Base-by-base conservation (phyloP, 2,329 filamentous ascomycete species). In the Penicillium sumatraense region DNA sequence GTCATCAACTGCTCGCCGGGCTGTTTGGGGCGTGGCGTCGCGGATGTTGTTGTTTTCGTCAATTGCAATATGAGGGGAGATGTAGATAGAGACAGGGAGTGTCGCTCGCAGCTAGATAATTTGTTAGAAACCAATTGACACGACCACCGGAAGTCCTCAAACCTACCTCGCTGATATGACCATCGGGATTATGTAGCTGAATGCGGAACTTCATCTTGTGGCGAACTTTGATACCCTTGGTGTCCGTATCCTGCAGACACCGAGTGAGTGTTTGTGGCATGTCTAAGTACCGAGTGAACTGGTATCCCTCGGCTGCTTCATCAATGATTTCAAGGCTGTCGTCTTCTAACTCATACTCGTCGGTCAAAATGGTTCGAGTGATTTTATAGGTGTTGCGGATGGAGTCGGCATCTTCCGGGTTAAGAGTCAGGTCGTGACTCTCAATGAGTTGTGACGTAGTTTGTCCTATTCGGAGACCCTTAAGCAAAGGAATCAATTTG, bases 151-250 rank as follows among this genome's bases (percentile, higher is more conserved):
- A 11, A 11, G 16, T 40, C 11, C n/a, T 40, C 18, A 10, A 44
- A 67, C 80, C 70, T 80, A 89, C 86, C 83, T 98, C 93, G 53
- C 93, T 97, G 52, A 93, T 83, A 70, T 98, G 95, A 0, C 93
- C 93, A 71, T 99, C 95, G 0, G 95, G 93, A 66, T 99, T 98
- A 74, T 92, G 89, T 35, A 99, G 83, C 44, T 93, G 91, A 57
- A 98, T 88, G 47, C 91, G 91, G 68, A 98, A 83, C 78, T 93
- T 93, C 63, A 98, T 83, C 77, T 96, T 96, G 75, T 99, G 95
- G 53, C 91, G 85, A 49, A 98, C 84, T 74, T 95, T 96, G 77
- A 99, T 96, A 48, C 91, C 90, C 65, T 91, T 87, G 20, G 89
- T 87, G 66, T 96, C 91, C 42, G 95, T 87, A 68, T 96, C 93